phyloP scores from a whole-genome alignment of 2,329 filamentous ascomycete species.

The Monosporascus sp. region DNA sequence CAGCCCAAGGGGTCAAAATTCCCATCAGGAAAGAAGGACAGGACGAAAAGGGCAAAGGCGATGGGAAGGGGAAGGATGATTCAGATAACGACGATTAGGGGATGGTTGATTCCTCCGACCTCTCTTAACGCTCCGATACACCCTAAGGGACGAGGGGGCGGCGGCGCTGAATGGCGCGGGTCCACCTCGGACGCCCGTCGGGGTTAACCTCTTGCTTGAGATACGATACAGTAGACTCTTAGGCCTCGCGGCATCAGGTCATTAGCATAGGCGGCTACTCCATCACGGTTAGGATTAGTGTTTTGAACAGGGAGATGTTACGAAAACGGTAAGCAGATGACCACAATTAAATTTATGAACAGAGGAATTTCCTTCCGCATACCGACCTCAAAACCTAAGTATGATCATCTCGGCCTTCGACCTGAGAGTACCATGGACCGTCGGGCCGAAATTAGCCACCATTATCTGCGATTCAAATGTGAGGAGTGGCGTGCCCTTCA shows the following conservation, averaged over 20 bases:
- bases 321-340: background rate
- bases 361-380: background rate
- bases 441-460: too few relatives aligned
- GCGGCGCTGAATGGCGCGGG: too few relatives aligned
- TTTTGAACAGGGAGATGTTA: background rate
- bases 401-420: too few relatives aligned
- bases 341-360: background rate
- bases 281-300: background rate
- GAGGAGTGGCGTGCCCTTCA: too few relatives aligned
- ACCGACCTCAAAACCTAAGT: too few relatives aligned
- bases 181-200: too few relatives aligned
- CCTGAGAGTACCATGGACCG: too few relatives aligned
- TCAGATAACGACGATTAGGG: constrained; percentile 49
- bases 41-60: constrained; percentile 32
- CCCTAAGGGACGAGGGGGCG: too few relatives aligned
- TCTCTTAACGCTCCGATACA: background rate
- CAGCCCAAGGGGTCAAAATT: constrained; percentile 91
- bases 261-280: background rate
- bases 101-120: background rate
- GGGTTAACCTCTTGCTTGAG: too few relatives aligned
- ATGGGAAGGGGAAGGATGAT: constrained; percentile 32
- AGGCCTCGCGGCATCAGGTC: background rate
- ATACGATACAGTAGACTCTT: background rate
- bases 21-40: constrained; percentile 83
- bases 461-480: too few relatives aligned